Percentiles rank a stretch among this genome's conserved stretches.
phyloP scores from a whole-genome alignment of 345 rosid species.

The Populus tremula region DNA sequence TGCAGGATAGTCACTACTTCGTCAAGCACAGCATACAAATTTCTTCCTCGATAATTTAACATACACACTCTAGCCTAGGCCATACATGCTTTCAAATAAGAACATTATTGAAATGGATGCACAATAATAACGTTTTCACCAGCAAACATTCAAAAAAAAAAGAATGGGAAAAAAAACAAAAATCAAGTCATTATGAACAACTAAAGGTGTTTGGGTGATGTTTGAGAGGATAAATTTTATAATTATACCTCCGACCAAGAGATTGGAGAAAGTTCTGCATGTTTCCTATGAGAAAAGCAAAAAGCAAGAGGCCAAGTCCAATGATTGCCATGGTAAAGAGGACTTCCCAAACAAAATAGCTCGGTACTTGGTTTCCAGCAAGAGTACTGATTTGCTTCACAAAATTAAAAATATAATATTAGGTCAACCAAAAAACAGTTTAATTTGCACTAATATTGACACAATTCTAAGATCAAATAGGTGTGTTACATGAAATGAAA shows the following conservation, averaged over 20 bases:
- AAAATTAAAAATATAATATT: neutral
- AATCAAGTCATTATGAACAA: neutral
- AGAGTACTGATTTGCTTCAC: conserved; percentile 94
- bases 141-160: no score
- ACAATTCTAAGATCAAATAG: neutral
- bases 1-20: neutral
- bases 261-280: conserved; percentile 95
- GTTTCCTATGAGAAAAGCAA: conserved; percentile 90
- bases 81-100: neutral
- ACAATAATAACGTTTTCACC: neutral
- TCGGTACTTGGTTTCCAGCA: conserved; percentile 82
- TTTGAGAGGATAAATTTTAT: neutral
- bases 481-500: neutral
- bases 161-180: no score
- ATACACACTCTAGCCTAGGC: neutral
- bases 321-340: conserved; percentile 79
- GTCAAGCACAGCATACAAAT: neutral
- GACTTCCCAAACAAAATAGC: conserved; percentile 78
- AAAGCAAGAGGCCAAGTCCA: conserved; percentile 85
- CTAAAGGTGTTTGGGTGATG: neutral
- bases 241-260: conserved; percentile 64
- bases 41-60: neutral
- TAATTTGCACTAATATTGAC: neutral
- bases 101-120: neutral
- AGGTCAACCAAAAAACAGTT: neutral